Evolutionary conservation across 257 asterid genomes (phyloP), one percentile per base, ranked within the genome.

Genomic region (Fraxinus cuspidata): DNA sequence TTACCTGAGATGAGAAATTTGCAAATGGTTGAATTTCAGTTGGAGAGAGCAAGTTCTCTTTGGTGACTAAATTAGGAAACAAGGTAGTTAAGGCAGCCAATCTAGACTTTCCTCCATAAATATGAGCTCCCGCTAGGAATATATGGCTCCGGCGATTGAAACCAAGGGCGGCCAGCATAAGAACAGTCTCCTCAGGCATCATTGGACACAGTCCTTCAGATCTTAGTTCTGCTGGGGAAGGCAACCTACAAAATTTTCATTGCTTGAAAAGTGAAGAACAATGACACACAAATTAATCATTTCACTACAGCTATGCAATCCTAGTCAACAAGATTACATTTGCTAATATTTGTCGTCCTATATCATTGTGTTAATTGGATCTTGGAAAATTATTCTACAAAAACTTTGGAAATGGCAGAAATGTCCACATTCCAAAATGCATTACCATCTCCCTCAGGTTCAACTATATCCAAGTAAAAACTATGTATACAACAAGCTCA

Each of bases 161-260:
- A 84, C 99, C 97, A 15, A 96, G 97, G 82, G 90, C 97, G 37
- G 97, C 97, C 79, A 96, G 97, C 97, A 93, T 89, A 76, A 96
- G 97, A 37, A 85, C 97, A 1, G 99, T 96, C 82, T 96, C 99
- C 89, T 96, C 99, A 7, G 99, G 99, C 99, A 90, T 96, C 88
- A 96, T 81, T 21, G 99, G 99, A 40, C 99, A 96, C 73, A 96
- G 83, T 64, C 98, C 99, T 92, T 96, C 99, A 5, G 89, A 83
- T 85, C 84, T 88, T 25, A 93, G 85, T 63, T 77, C 88, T 74
- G 79, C 75, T 21, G 97, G 87, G 34, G 97, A 88, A 15, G 98
- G 98, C 74, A 96, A 79, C 92, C 99, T 96, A 87, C 84, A 75
- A 40, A 53, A 77, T 23, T 74, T 42, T 49, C 51, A 74, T 44